Evolutionary conservation across 2,329 filamentous ascomycete genomes (phyloP), one percentile per base, ranked within the genome.

Genomic region (Colletotrichum sp.): DNA sequence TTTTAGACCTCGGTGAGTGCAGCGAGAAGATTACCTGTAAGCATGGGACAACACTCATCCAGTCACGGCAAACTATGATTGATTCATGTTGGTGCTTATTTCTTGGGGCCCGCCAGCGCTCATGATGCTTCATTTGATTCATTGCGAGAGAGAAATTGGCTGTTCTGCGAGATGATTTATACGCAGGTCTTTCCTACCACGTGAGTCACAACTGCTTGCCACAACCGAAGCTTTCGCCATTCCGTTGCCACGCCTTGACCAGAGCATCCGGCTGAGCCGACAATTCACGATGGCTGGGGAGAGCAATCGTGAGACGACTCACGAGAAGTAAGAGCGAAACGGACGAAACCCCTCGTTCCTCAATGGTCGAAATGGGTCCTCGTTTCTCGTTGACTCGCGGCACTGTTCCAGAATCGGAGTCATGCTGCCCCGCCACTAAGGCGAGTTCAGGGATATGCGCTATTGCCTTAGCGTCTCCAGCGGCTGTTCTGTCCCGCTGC

Each of bases 381-480:
- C 71, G 57, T 70, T 69, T 52, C 57, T 74, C 63, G 55, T 67
- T 75, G 73, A 72, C 73, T 75, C 69, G 73, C 58, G 73, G 32
- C 6, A 28, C 69, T 64, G 73, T 75, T 75, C 73, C 73, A 75
- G 69, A 72, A 68, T 58, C 73, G 73, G 73, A 75, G 73, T 63
- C 61, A 43, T 67, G 36, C 10, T 18, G 21, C 55, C 72, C 72
- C 67, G 58, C 72, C 64, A 58, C 38, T 32, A 65, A 63, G 58
- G 63, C 26, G 69, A 67, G 57, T 38, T 34, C 38, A 75, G 72
- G 72, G 69, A 67, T 72, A 34, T 8, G 30, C 61, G 18, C 21
- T 38, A 26, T 67, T 61, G 71, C 65, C n/a, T 36, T 28, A 34
- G 28, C 34, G 36, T 28, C 60, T 26, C 24, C 18, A 60, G 21